A percentile compares a stretch with the other conserved stretches of the same genome.
Evolutionary conservation across 1,139 yeast genomes (phyloP).

Genomic region (Debaryomycetaceae sp.): DNA sequence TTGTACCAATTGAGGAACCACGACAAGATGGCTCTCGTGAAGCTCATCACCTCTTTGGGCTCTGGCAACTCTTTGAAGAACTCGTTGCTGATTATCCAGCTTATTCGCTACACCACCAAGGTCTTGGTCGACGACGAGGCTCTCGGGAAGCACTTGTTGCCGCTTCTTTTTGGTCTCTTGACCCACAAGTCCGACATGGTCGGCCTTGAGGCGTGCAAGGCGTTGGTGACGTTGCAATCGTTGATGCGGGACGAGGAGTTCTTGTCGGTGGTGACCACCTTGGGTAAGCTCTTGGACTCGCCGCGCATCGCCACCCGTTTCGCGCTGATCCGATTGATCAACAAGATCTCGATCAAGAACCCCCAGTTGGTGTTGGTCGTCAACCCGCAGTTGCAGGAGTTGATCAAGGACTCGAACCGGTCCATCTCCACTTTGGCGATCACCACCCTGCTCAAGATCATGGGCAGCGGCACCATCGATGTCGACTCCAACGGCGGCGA

Average conservation of each 20-base stretch:
- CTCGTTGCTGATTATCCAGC: conserved; percentile 72
- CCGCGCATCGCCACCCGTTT: conserved; percentile 88
- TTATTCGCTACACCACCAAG: conserved; percentile 73
- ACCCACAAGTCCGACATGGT: conserved; percentile 84
- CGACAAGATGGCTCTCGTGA: conserved; percentile 90
- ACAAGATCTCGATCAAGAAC: conserved; percentile 69
- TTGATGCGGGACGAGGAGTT: conserved; percentile 53
- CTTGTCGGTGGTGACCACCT: conserved; percentile 52
- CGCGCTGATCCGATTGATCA: conserved; percentile 85
- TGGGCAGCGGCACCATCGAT: conserved; percentile 53
- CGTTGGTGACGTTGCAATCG: conserved; percentile 54
- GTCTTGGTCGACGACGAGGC: conserved; percentile 52
- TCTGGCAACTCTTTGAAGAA: conserved; percentile 53
- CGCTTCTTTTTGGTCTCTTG: conserved; percentile 59
- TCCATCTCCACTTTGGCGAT: conserved; percentile 98
- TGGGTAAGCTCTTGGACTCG: conserved; percentile 71
- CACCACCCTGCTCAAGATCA: conserved; percentile 89
- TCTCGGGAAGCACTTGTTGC: conserved; percentile 44
- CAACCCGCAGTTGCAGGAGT: conserved; percentile 71
- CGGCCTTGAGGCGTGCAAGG: conserved; percentile 86
- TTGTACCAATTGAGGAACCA: conserved; percentile 80
- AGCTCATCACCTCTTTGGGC: conserved; percentile 73
- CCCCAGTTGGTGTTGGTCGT: conserved; percentile 68
- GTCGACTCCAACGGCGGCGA: conserved; percentile 33
- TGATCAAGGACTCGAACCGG: conserved; percentile 82